phyloP scores from a whole-genome alignment of 2,329 filamentous ascomycete species.

The Escovopsis weberi region DNA sequence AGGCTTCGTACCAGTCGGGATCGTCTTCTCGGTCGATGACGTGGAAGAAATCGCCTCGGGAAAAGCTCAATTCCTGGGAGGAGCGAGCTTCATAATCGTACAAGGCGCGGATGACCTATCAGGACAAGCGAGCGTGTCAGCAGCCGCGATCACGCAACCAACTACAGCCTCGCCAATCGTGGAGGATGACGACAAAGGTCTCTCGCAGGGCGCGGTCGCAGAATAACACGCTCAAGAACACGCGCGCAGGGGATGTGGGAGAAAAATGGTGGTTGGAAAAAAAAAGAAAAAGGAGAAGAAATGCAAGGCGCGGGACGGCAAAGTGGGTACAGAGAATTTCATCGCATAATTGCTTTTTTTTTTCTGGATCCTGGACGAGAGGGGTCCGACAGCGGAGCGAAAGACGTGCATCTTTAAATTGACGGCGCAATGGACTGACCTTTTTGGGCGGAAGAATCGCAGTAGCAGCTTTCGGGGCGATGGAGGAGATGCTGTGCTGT shows the following conservation, averaged over 20 bases:
- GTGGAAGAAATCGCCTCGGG: conserved; percentile 93
- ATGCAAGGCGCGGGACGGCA: no score
- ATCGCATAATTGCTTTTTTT: no score
- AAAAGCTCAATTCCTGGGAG: conserved; percentile 73
- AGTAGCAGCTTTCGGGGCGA: conserved; percentile 71
- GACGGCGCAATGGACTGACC: conserved; percentile 35
- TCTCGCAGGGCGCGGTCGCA: no score
- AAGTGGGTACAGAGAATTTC: no score
- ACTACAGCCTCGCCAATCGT: no score
- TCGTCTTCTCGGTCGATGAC: conserved; percentile 95
- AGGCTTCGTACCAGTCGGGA: conserved; percentile 93
- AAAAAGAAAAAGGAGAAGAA: no score
- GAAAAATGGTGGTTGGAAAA: no score
- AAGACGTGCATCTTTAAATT: neutral
- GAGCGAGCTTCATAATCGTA: conserved; percentile 79
- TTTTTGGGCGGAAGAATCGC: conserved; percentile 89
- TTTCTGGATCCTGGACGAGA: neutral
- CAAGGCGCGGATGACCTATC: conserved; percentile 86
- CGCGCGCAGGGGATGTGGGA: no score
- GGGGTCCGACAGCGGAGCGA: no score
- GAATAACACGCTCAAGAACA: no score
- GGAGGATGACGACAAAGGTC: no score
- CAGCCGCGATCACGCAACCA: neutral
- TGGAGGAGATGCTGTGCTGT: conserved; percentile 53
- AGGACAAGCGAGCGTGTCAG: neutral